Conservation (phyloP, 2,329 filamentous ascomycete genomes). For the Corinectria fuckeliana region DNA sequence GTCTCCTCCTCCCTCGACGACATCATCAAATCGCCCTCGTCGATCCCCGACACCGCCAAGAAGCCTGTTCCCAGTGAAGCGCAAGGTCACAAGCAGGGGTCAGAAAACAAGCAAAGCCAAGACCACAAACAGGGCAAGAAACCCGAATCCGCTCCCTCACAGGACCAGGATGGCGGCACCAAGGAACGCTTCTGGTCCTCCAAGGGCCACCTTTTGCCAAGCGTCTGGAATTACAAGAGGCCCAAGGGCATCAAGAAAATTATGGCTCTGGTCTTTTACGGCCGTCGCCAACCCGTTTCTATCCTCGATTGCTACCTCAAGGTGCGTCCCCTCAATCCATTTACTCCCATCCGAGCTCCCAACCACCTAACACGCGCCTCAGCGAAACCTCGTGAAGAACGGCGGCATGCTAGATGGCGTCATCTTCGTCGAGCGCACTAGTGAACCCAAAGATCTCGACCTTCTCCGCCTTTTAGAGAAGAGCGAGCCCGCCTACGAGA, state of each 20-base stretch:
- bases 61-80: background rate
- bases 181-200: conserved; percentile 34
- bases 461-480: conserved; percentile 48
- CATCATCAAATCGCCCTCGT: background rate
- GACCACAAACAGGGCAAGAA: background rate
- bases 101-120: background rate
- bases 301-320: conserved; percentile 56
- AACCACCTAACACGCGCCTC: background rate
- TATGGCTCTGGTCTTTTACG: conserved; percentile 55
- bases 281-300: conserved; percentile 50
- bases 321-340: conserved; percentile 31
- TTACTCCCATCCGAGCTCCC: background rate
- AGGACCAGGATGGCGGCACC: conserved; percentile 1
- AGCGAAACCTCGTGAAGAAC: conserved; percentile 53
- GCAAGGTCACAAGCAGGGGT: background rate
- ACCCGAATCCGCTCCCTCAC: background rate
- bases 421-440: conserved; percentile 52
- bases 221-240: conserved; percentile 26
- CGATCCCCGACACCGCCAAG: background rate
- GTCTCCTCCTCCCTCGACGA: background rate
- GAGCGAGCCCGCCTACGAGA: conserved; percentile 47
- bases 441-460: conserved; percentile 46
- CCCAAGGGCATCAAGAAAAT: conserved; percentile 40
- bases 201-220: conserved; percentile 25
- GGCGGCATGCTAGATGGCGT: conserved; percentile 54